Base-by-base conservation (phyloP, 768 basidiomycete species). In the Neoboletus brunneissimus region DNA sequence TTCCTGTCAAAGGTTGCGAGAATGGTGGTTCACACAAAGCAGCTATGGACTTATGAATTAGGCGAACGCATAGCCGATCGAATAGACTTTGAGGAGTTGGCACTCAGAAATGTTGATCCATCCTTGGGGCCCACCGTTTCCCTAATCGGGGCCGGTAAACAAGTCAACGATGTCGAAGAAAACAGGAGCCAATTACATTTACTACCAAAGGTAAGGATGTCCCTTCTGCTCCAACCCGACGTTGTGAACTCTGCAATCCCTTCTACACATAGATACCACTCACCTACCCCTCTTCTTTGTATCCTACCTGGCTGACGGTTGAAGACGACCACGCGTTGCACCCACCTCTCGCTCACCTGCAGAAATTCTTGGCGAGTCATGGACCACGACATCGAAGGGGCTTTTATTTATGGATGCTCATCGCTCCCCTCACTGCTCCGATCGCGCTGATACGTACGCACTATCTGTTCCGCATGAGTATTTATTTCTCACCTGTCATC, bases 31-130 rank as follows among this genome's bases (percentile, higher is more conserved):
- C 46, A 59, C 53, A 38, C 37, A 51, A 50, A 51, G 20, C 59
- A 91, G 89, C 68, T 81, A 27, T 83, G 78, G 68, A 73, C 81
- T 13, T 88, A 84, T 66, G 72, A 79, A 59, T 73, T 78, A 38
- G 90, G 90, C 25, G 86, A 90, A 73, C 81, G 81, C 22, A 68
- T 90, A 2, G 76, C 86, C 22, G 87, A 91, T 70, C 77, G 81
- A 22, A 76, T 91, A 58, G 91, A 91, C 49, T 91, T 91, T 61
- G 91, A 92, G 70, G 90, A 93, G 68, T 76, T 87, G 35, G 85
- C 84, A 9, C 75, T 93, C 63, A 88, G 88, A 69, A 78, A 81
- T 32, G 73, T 93, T 32, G 86, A 91, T 63, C 84, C 88, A 18
- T 82, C 86, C 11, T 63, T 87, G 46, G 87, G 84, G 0, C 88